A percentile compares a stretch with the other conserved stretches of the same genome.
Evolutionary conservation across 2,329 filamentous ascomycete species (phyloP).

Genomic region (Zymoseptoria passerinii): DNA sequence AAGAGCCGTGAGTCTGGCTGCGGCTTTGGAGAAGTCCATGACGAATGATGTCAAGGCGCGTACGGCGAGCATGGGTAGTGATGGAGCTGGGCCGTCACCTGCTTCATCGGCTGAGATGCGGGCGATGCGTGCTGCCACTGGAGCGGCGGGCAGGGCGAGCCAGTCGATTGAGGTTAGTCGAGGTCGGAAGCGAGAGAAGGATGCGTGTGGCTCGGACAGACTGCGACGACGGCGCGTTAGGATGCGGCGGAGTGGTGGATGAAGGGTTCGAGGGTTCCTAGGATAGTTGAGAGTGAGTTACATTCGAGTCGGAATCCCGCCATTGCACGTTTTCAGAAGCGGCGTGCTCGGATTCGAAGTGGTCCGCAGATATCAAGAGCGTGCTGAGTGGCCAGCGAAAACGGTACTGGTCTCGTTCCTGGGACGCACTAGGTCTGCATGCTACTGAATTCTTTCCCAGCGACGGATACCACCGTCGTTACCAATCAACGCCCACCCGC

Average conservation of each 20-base stretch:
- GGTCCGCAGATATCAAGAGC: neutral
- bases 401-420: neutral
- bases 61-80: conserved; percentile 9
- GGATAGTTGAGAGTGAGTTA: neutral
- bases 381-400: neutral
- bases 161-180: neutral
- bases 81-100: conserved; percentile 2
- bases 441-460: neutral
- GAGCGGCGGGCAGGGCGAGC: neutral
- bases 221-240: neutral
- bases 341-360: neutral
- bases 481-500: conserved; percentile 6
- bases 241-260: neutral
- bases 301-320: neutral
- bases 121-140: neutral
- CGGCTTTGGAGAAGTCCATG: neutral
- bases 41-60: neutral
- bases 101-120: neutral
- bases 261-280: neutral
- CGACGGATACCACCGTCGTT: neutral
- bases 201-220: neutral
- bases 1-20: neutral
- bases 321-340: neutral
- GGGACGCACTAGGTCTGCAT: neutral
- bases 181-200: neutral